Evolutionary conservation across 1,139 yeast genomes (phyloP), one percentile per base, ranked within the genome.

Genomic region (Debaryomycetaceae sp.): DNA sequence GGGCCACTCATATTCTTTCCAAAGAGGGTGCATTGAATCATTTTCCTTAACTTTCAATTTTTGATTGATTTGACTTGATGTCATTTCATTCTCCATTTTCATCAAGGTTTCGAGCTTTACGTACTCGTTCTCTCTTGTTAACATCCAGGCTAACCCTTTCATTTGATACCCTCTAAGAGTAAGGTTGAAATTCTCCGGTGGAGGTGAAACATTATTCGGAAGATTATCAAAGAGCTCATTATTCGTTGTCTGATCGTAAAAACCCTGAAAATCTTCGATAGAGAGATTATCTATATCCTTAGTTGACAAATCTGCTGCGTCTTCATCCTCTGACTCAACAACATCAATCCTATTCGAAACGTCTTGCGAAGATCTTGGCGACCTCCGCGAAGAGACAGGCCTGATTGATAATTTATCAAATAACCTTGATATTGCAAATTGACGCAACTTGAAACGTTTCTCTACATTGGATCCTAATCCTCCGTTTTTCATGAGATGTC

Each of bases 1-100:
- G 4, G 96, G 97, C 95, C 96, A 91, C 47, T 66, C 68, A 56
- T 80, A 86, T 44, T 81, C 81, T 48, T 81, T 81, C 98, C 98
- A 93, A 30, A 93, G 65, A 0, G 98, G 99, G 57, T 90, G 88
- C 70, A 87, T 76, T n/a, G 74, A 76, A 31, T 66, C 70, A 41
- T 57, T 56, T 9, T 61, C 60, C 31, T 60, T 56, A 14, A 14
- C 37, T 17, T 37, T 36, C 6, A 70, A 59, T 5, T 54, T 57
- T 6, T 49, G 43, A 40, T 58, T 59, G 1, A 65, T 55, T 49
- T 68, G 73, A 6, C 72, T 58, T 0, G 74, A 62, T 6, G 68
- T 42, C 6, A 30, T 22, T 6, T 42, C 40, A 2, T 41, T 46
- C 7, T 54, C 58, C 2, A 56, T 54, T n/a, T 50, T 46, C 3